phyloP scores from a whole-genome alignment of 306 rosid species.

The Fragaria nilgerrensis region DNA sequence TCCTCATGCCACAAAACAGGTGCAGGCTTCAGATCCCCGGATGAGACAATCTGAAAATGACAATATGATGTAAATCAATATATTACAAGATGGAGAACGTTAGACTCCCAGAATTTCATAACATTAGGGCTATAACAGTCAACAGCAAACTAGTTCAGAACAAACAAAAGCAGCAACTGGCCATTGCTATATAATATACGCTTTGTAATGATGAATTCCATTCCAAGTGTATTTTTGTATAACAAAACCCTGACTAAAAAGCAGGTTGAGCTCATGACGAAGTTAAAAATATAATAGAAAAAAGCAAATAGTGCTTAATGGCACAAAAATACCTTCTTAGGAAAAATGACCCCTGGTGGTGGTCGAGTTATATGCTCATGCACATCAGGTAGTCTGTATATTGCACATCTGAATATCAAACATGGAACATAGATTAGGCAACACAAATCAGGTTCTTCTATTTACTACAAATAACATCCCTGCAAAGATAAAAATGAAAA shows the following conservation, averaged over 20 bases:
- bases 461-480: background rate
- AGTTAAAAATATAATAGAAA: background rate
- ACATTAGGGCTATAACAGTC: background rate
- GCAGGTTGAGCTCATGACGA: background rate
- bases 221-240: background rate
- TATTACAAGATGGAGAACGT: background rate
- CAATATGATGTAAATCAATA: constrained; percentile 4
- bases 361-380: constrained; percentile 75
- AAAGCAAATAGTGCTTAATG: background rate
- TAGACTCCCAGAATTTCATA: background rate
- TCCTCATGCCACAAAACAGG: constrained; percentile 95
- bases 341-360: constrained; percentile 68
- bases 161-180: background rate
- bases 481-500: too few species aligned
- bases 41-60: constrained; percentile 50
- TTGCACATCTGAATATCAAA: constrained; percentile 63
- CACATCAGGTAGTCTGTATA: constrained; percentile 70
- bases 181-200: background rate
- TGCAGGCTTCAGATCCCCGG: constrained; percentile 69
- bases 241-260: background rate
- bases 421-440: background rate
- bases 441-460: background rate
- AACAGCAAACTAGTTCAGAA: background rate
- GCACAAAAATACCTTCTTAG: constrained; percentile 59
- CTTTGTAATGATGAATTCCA: background rate